These are phyloP conservation scores for Marasmius tenuissimus DNA, from an alignment of 1,284 basidiomycete genomes.

Conservation along the genomic window DNA sequence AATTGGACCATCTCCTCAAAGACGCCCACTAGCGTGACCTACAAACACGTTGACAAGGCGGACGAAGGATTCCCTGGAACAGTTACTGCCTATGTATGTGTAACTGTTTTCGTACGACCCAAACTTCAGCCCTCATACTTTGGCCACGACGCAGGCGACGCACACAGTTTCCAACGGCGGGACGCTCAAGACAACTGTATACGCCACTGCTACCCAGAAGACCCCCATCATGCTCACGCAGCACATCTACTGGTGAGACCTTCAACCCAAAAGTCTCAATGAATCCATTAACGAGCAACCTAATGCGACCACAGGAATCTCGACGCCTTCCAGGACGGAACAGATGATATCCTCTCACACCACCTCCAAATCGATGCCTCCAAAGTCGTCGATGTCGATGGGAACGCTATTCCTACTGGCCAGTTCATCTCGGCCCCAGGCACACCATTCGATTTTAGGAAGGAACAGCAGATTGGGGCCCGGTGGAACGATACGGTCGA, in stretches of 20 bases:
- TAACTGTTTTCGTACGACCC: not conserved
- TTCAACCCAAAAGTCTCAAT: not conserved
- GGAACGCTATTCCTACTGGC: constrained; percentile 50
- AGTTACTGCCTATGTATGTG: constrained; percentile 40
- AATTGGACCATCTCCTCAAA: constrained; percentile 51
- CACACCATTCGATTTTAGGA: constrained; percentile 48
- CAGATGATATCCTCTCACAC: constrained; percentile 44
- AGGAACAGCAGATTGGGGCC: constrained; percentile 37
- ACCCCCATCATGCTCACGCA: constrained; percentile 63
- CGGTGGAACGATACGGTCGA: constrained; percentile 41
- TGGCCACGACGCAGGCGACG: constrained; percentile 35
- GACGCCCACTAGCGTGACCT: constrained; percentile 46
- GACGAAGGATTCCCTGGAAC: constrained; percentile 57
- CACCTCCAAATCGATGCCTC: constrained; percentile 41
- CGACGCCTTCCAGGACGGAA: constrained; percentile 51
- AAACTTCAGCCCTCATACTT: not conserved
- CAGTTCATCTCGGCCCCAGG: constrained; percentile 38
- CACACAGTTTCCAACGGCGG: constrained; percentile 50
- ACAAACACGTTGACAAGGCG: constrained; percentile 47
- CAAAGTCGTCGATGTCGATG: constrained; percentile 44
- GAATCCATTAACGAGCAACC: not conserved
- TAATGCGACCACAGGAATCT: constrained; percentile 40
- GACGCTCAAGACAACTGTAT: constrained; percentile 41
- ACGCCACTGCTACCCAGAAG: constrained; percentile 47
- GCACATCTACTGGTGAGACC: constrained; percentile 49